These are phyloP conservation scores for Trametopsis cervina DNA, from an alignment of 768 basidiomycete species.

Conservation along the genomic window DNA sequence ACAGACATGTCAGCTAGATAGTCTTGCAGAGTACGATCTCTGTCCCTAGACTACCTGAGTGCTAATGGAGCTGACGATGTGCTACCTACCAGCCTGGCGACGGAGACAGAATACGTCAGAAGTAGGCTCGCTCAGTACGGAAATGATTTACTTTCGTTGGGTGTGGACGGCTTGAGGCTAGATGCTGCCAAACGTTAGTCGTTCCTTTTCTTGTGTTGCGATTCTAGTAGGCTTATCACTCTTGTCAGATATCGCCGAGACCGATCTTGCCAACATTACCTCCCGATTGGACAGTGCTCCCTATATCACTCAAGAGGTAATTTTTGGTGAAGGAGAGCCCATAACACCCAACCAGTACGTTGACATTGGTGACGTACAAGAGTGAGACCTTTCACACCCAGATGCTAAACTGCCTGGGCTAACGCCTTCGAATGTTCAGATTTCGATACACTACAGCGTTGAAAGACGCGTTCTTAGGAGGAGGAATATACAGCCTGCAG, in stretches of 20 bases:
- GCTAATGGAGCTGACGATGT: too few relatives aligned
- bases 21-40: slow-evolving; percentile 33
- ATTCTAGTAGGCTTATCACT: background rate
- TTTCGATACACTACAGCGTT: slow-evolving; percentile 56
- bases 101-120: slow-evolving; percentile 57
- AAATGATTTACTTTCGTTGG: slow-evolving; percentile 56
- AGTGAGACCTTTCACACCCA: background rate
- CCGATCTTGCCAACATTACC: slow-evolving; percentile 49
- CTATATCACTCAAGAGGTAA: slow-evolving; percentile 59
- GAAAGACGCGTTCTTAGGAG: slow-evolving; percentile 42
- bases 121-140: slow-evolving; percentile 44
- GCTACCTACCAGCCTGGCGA: slow-evolving; percentile 47
- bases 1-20: slow-evolving; percentile 30
- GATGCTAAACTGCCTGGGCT: too few relatives aligned
- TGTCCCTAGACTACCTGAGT: too few relatives aligned
- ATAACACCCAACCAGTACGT: slow-evolving; percentile 51
- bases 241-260: slow-evolving; percentile 45
- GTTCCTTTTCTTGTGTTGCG: background rate
- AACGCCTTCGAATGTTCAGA: slow-evolving; percentile 11
- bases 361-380: slow-evolving; percentile 33
- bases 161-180: slow-evolving; percentile 54
- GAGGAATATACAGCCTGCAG: slow-evolving; percentile 45
- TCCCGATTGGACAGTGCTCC: slow-evolving; percentile 33
- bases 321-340: slow-evolving; percentile 43
- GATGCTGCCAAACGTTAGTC: slow-evolving; percentile 58